Base-by-base conservation (phyloP, 1,139 yeast genomes). In the Hyphopichia khmerensis region DNA sequence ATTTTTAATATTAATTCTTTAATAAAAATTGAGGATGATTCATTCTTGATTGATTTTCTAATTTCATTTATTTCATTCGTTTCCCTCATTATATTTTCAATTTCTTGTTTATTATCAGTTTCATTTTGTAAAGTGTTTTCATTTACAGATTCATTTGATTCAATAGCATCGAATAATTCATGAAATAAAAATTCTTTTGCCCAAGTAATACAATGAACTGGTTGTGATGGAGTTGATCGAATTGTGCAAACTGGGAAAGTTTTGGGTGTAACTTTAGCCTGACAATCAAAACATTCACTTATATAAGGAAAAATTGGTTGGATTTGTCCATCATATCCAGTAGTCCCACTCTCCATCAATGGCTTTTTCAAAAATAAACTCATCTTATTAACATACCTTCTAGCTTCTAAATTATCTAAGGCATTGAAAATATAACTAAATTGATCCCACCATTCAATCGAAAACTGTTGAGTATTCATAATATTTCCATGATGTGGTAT, bases 171-270 rank as follows among this genome's bases (percentile, higher is more conserved):
- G 62, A 90, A 93, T 41, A 95, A 69, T 58, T 90, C 96, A 33
- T 80, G 74, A 57, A 91, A 90, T 42, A 95, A 66, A 58, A 88
- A 95, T 54, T 87, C 89, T 57, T 95, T 95, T 13, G 98, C 96
- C 99, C 99, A 95, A 0, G 95, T 96, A 34, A 95, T 85, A 60
- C 97, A 89, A 59, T 95, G 99, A 9, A 93, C 85, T 0, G 98
- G 98, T 59, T 86, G 91, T 0, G 96, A 88, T 0, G 99, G 99
- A 0, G 99, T 93, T 9, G 96, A 88, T 50, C 99, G 75, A 43
- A 95, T 95, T 0, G 99, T 95, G 60, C 99, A 95, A 2, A 95
- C 96, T 0, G 99, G 97, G 61, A 81, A 93, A 0, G 95, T 78
- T 57, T 87, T 90, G 3, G 97, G 96, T 0, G 95, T 82, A 31